Evolutionary conservation across 1,284 basidiomycete genomes (phyloP), one percentile per base, ranked within the genome.

Genomic region (Boletellus sp.): DNA sequence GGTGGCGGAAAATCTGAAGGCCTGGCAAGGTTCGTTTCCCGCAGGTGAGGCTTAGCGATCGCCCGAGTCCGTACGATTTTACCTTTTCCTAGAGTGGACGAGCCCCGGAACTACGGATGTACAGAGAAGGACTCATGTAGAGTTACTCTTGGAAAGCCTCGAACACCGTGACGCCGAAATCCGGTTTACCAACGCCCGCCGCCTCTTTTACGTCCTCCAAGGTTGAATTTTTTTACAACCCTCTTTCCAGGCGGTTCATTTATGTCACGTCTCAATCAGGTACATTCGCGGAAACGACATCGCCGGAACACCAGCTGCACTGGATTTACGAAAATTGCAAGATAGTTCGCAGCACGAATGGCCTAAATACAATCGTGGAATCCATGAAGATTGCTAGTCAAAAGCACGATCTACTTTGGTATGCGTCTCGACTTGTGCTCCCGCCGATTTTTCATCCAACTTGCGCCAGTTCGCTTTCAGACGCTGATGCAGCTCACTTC

Each of bases 271-370:
- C 43, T 15, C 35, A 58, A 19, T 57, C 65, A 97, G 94, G 96
- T 43, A 88, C 88, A 11, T 99, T 97, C 66, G 89, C 84, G 4
- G 93, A 97, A 69, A 94, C 93, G 0, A 82, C 82, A 6, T 92
- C 91, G 30, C 89, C 93, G 0, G 93, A 97, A 62, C 88, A 97
- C 67, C 97, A 99, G 68, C 73, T 99, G 41, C 91, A 95, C 59
- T 96, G 94, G 89, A 91, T 99, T 60, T 89, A 93, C 55, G 89
- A 96, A 69, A 98, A 98, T 65, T 91, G 91, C 63, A 91, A 90
- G 65, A 78, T 91, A 32, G 86, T 98, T 2, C 81, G 94, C 50
- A 77, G 80, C 22, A 86, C 89, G 0, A 93, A 97, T 65, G 96
- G 95, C 16, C 72, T 97, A 12, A 85, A 83, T 58, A 83, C 81